Conservation (phyloP, 192 early-diverging fungal species). For the Geranomyces variabilis region DNA sequence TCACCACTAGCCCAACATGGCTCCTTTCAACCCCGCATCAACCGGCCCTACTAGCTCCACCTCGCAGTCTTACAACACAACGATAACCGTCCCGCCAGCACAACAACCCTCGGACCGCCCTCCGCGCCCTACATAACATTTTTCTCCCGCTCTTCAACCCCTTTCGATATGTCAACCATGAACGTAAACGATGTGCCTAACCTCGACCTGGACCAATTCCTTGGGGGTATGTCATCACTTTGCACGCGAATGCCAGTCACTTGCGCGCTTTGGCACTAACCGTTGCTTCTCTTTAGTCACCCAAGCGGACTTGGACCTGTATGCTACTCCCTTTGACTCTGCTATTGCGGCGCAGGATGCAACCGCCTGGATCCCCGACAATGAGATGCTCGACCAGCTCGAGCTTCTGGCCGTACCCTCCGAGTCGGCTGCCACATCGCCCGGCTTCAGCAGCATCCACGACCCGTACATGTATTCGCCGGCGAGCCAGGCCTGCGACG, state of each 20-base stretch:
- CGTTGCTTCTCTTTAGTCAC: neutral
- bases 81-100: too few species aligned
- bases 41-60: too few species aligned
- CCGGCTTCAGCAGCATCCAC: neutral
- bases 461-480: neutral
- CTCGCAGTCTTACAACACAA: too few species aligned
- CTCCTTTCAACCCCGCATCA: too few species aligned
- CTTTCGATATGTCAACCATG: neutral
- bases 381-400: slow-evolving; percentile 3
- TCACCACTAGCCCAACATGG: too few species aligned
- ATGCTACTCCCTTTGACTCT: neutral
- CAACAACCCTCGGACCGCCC: too few species aligned
- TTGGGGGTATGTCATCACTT: neutral
- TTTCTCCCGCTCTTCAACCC: too few species aligned
- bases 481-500: neutral
- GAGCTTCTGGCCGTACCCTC: neutral
- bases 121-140: too few species aligned
- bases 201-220: slow-evolving; percentile 9
- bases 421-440: neutral
- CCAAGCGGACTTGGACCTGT: neutral
- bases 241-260: neutral
- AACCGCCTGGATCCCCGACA: neutral
- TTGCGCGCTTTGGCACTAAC: neutral
- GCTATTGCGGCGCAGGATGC: neutral
- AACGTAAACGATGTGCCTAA: neutral